A percentile compares a stretch with the other conserved stretches of the same genome.
phyloP scores from a whole-genome alignment of 1,139 yeast species.

The Taiozyma sp. region DNA sequence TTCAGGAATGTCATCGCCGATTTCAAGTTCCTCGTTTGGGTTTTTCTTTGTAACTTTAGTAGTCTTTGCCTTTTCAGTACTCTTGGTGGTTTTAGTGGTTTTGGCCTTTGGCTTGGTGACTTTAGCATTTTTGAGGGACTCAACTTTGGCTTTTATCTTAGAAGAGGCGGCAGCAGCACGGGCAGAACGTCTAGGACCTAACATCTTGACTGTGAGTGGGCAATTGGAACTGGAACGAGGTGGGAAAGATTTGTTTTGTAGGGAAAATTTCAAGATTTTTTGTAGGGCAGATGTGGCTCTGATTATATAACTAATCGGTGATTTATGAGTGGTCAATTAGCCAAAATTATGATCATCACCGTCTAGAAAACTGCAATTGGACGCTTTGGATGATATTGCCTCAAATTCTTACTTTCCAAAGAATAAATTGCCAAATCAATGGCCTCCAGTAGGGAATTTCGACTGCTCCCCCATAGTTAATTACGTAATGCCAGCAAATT shows the following conservation, averaged over 20 bases:
- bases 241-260: not conserved
- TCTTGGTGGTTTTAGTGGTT: slow-evolving; percentile 1
- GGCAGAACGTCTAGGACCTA: slow-evolving; percentile 50
- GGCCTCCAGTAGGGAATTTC: not conserved
- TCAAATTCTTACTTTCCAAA: too few species aligned
- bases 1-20: slow-evolving; percentile 71
- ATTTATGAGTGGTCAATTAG: too few species aligned
- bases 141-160: slow-evolving; percentile 11
- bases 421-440: not conserved
- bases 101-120: slow-evolving; percentile 14
- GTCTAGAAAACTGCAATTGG: too few species aligned
- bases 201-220: not conserved
- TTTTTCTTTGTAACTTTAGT: slow-evolving; percentile 1
- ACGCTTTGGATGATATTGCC: too few species aligned
- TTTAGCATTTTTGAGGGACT: slow-evolving; percentile 12
- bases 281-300: not conserved
- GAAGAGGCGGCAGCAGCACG: slow-evolving; percentile 26
- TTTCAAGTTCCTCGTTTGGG: slow-evolving; percentile 30
- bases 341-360: too few species aligned
- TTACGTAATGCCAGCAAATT: not conserved
- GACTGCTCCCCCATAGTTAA: not conserved
- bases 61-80: slow-evolving; percentile 1
- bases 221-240: not conserved
- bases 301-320: too few species aligned
- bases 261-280: not conserved